Percentiles rank a stretch among this genome's conserved stretches.
phyloP scores from a whole-genome alignment of 805 yeast species.

The Candida dajiaensis region DNA sequence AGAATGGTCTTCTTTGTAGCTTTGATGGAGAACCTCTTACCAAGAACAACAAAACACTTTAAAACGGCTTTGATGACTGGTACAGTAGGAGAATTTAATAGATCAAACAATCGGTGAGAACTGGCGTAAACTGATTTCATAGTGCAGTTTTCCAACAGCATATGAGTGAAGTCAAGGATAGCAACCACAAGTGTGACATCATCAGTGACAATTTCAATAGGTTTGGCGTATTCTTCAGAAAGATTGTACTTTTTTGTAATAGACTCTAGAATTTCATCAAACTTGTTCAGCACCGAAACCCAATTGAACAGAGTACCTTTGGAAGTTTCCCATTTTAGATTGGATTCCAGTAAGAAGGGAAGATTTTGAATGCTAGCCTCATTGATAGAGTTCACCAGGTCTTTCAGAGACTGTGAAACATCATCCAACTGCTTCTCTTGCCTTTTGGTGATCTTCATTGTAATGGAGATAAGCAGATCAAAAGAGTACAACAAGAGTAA shows the following conservation, averaged over 20 bases:
- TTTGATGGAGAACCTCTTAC: constrained; percentile 52
- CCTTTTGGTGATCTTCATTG: constrained; percentile 24
- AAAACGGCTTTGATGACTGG: constrained; percentile 55
- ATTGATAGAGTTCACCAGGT: constrained; percentile 33
- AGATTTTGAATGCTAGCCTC: constrained; percentile 35
- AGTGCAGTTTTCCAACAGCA: constrained; percentile 62
- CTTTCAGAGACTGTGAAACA: constrained; percentile 27
- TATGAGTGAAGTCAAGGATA: constrained; percentile 54
- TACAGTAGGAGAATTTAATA: constrained; percentile 56
- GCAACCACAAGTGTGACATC: constrained; percentile 47
- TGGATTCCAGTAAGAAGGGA: constrained; percentile 30
- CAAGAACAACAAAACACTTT: constrained; percentile 52
- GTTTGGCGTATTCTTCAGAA: constrained; percentile 38
- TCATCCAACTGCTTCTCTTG: constrained; percentile 20
- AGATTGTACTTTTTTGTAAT: constrained; percentile 49
- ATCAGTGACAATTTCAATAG: constrained; percentile 35
- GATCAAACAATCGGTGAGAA: constrained; percentile 48
- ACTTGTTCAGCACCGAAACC: constrained; percentile 68
- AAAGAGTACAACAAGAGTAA: neutral
- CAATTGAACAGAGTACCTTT: constrained; percentile 69
- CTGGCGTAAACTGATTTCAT: constrained; percentile 67
- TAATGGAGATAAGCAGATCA: neutral
- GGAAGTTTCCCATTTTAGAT: constrained; percentile 53
- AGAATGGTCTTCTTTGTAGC: constrained; percentile 20
- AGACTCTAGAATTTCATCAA: constrained; percentile 60